Conservation (phyloP, 352 stramenopile genomes). For the Pythium utonaiense region DNA sequence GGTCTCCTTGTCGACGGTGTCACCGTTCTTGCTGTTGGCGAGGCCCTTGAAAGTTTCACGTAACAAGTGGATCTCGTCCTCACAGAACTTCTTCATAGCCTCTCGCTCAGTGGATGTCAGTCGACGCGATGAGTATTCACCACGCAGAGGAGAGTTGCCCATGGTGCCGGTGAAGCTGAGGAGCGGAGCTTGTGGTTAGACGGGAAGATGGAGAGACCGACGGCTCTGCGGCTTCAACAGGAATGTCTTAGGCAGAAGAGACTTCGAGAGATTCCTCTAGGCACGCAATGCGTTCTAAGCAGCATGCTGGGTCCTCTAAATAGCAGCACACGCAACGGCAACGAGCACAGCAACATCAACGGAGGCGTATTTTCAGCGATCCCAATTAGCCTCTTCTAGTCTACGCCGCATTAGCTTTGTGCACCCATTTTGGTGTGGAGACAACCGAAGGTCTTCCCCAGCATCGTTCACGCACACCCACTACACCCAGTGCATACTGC, state of each 20-base stretch:
- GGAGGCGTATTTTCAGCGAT: not conserved
- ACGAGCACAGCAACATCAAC: not conserved
- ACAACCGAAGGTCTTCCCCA: too few relatives aligned
- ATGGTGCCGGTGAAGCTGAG: slow-evolving; percentile 23
- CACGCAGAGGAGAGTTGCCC: slow-evolving; percentile 58
- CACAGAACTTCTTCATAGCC: slow-evolving; percentile 71
- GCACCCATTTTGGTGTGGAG: not conserved
- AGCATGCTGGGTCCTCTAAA: not conserved
- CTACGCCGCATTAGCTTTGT: not conserved
- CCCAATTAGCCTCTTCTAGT: not conserved
- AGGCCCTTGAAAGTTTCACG: slow-evolving; percentile 80
- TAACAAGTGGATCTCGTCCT: slow-evolving; percentile 74
- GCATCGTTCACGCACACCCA: too few relatives aligned
- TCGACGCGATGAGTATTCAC: slow-evolving; percentile 49
- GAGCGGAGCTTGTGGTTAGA: not conserved
- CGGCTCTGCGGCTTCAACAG: not conserved
- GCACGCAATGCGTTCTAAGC: not conserved
- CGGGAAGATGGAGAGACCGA: not conserved
- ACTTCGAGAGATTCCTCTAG: not conserved
- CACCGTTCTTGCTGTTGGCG: slow-evolving; percentile 54
- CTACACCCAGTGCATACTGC: too few relatives aligned
- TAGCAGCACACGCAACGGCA: not conserved
- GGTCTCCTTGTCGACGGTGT: slow-evolving; percentile 88
- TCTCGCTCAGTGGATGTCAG: slow-evolving; percentile 54
- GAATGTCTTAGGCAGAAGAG: slow-evolving; percentile 1